These are phyloP conservation scores for Silene coronaria DNA, from an alignment of 179 eudicot genomes.

Conservation along the genomic window DNA sequence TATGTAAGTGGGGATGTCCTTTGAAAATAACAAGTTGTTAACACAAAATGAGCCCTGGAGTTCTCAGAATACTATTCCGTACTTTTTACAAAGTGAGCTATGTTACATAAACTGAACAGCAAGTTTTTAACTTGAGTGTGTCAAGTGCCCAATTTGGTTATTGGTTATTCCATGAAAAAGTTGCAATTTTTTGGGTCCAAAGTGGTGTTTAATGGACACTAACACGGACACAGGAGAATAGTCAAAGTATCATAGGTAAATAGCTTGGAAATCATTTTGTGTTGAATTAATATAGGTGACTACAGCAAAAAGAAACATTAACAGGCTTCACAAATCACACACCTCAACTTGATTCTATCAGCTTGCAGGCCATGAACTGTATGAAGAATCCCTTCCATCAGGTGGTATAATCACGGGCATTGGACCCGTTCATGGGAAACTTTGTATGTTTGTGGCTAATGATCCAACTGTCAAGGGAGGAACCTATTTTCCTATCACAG, in stretches of 20 bases:
- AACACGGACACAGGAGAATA: too few species aligned
- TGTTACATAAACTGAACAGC: too few species aligned
- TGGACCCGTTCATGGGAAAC: constrained; percentile 84
- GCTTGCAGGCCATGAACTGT: constrained; percentile 96
- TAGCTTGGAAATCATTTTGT: not conserved
- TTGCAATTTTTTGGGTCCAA: too few species aligned
- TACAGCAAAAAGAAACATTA: not conserved
- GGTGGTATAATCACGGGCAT: constrained; percentile 95
- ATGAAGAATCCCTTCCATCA: constrained; percentile 72
- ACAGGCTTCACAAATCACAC: not conserved
- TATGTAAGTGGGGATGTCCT: not conserved
- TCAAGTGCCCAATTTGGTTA: too few species aligned
- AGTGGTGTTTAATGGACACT: too few species aligned
- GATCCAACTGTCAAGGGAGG: constrained; percentile 99
- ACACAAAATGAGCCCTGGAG: too few species aligned
- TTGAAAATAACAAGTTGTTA: not conserved
- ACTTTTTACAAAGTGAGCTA: too few species aligned
- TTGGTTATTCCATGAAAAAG: too few species aligned
- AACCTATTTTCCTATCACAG: constrained; percentile 91
- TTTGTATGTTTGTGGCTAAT: constrained; percentile 97
- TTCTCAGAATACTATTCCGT: too few species aligned
- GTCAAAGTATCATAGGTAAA: too few species aligned
- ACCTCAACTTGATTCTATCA: constrained; percentile 28
- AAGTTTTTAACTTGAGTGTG: too few species aligned
- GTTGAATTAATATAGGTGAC: not conserved